Evolutionary conservation across 495 filamentous ascomycete genomes (phyloP), one percentile per base, ranked within the genome.

Genomic region (Penicillium mononematosum): DNA sequence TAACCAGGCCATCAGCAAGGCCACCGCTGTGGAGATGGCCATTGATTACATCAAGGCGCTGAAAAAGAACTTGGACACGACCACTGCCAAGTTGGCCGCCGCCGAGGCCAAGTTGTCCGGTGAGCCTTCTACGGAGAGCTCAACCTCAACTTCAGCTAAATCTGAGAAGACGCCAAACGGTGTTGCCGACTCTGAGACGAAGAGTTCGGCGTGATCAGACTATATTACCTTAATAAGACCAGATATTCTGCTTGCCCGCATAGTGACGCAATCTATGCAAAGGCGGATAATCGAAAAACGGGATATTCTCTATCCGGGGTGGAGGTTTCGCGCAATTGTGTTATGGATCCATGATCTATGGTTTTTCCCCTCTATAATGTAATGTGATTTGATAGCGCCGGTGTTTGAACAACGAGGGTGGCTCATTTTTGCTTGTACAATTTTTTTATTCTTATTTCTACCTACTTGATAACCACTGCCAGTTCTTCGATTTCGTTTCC

Each of bases 1-100:
- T 48, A 77, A 80, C 45, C 81, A 83, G 54, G 79, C 78, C 45
- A 92, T 88, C 56, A 96, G 91, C 73, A 98, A 98, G 74, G 94
- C 94, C 0, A 94, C 90, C 62, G 97, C 92, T 2, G 94, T 98
- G 20, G 94, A 98, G 74, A 84, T 88, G 75, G 94, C 94, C 10
- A 98, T 96, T 54, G 88, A 93, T 59, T 98, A 97, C 65, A 98
- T 98, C 75, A 91, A 88, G 67, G 78, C 85, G 54, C 74, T 98
- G 58, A 84, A 96, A 72, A 78, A 81, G 68, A 88, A 91, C 65
- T 69, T 93, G 34, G 81, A 76, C 9, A 85, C 86, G 27, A 85
- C 88, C 16, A 85, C 87, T 52, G 77, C 72, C 50, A 78, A 84
- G 64, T 76, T 91, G 4, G 82, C 83, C 17, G 79, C 80, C 32